These are phyloP conservation scores for Apiotrichum sp. DNA, from an alignment of 1,284 basidiomycete species.

Conservation along the genomic window DNA sequence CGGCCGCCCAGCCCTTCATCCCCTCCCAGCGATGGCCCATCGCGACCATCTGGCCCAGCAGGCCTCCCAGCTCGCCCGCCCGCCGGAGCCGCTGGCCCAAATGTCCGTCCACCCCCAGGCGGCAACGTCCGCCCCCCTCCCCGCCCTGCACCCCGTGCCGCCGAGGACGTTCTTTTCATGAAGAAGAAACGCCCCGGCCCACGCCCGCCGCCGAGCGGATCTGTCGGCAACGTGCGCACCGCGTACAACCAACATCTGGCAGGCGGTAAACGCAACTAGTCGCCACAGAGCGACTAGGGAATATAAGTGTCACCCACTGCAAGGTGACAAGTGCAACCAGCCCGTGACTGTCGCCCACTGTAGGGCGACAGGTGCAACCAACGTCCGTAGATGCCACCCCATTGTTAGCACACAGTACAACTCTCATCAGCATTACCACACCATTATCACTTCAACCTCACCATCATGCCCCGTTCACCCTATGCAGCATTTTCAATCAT, in stretches of 20 bases:
- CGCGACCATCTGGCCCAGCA: not conserved
- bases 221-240: constrained; percentile 14
- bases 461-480: no score
- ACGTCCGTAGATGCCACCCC: no score
- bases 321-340: no score
- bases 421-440: no score
- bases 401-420: no score
- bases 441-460: no score
- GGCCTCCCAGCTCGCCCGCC: not conserved
- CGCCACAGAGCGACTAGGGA: no score
- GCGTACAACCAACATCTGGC: constrained; percentile 18
- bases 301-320: no score
- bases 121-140: not conserved
- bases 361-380: no score
- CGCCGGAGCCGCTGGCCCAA: not conserved
- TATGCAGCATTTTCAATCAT: no score
- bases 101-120: not conserved
- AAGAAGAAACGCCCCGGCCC: constrained; percentile 31
- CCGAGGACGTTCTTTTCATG: constrained; percentile 40
- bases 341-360: no score
- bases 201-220: not conserved
- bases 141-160: constrained; percentile 13
- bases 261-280: not conserved
- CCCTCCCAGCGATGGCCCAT: constrained; percentile 1
- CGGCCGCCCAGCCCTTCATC: not conserved